Evolutionary conservation across 352 stramenopile species (phyloP).

Genomic region (Pythium aquatile): DNA sequence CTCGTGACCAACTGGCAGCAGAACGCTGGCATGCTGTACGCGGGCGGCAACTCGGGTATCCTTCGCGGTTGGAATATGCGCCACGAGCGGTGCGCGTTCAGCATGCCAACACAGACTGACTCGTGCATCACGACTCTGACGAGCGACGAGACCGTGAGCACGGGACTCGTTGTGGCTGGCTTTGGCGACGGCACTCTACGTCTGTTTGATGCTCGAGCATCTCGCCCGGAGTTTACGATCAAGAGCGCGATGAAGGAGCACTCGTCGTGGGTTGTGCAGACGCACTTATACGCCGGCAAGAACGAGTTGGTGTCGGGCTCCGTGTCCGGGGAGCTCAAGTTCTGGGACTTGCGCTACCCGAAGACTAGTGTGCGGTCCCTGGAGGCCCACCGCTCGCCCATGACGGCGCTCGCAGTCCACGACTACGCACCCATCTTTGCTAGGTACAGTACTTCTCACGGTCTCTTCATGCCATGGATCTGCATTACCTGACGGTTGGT

Average conservation of each 20-base stretch:
- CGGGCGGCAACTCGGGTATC: constrained; percentile 90
- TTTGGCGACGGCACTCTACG: constrained; percentile 93
- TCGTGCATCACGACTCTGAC: constrained; percentile 90
- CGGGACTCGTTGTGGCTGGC: constrained; percentile 86
- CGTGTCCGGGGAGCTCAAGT: constrained; percentile 94
- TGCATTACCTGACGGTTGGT: not conserved
- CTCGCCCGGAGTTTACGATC: constrained; percentile 62
- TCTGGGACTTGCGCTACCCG: constrained; percentile 95
- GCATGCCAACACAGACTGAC: constrained; percentile 86
- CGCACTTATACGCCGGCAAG: constrained; percentile 68
- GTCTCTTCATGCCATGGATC: constrained; percentile 4
- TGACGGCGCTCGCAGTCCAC: constrained; percentile 97
- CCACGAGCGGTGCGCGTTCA: constrained; percentile 85
- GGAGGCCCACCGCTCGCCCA: constrained; percentile 90
- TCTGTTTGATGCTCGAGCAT: constrained; percentile 92
- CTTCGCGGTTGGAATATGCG: constrained; percentile 95
- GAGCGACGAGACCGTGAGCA: constrained; percentile 65
- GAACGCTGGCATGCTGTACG: constrained; percentile 84
- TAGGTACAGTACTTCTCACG: constrained; percentile 42
- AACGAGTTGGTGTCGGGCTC: constrained; percentile 94
- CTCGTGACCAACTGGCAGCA: constrained; percentile 97
- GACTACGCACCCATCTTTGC: constrained; percentile 95
- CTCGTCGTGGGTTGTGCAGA: constrained; percentile 95
- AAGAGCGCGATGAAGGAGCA: constrained; percentile 89
- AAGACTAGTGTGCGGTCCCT: constrained; percentile 85